phyloP scores from a whole-genome alignment of 345 rosid genomes.

The Heritiera littoralis region DNA sequence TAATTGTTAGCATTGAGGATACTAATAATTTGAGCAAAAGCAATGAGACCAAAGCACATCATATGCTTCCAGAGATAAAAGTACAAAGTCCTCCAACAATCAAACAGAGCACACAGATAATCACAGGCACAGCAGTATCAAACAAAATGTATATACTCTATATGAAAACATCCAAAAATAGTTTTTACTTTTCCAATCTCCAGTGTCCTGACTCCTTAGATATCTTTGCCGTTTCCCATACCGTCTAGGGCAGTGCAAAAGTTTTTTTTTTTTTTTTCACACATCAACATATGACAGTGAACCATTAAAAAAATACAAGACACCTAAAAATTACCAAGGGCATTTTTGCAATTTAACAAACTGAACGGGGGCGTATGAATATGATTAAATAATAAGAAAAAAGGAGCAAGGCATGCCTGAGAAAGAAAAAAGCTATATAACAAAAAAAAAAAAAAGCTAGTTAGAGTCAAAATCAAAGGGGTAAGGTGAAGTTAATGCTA shows the following conservation, averaged over 20 bases:
- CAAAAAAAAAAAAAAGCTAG: too few species aligned
- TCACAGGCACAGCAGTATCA: background rate
- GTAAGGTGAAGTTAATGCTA: background rate
- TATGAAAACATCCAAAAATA: slow-evolving; percentile 5
- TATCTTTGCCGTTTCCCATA: background rate
- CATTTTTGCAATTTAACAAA: too few species aligned
- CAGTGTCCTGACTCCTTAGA: background rate
- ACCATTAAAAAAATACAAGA: background rate
- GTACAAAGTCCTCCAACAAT: background rate
- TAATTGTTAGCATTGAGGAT: background rate
- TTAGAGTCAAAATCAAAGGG: background rate
- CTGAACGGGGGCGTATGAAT: background rate
- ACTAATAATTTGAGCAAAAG: background rate
- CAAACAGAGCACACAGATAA: background rate
- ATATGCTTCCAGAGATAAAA: background rate
- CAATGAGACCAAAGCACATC: background rate
- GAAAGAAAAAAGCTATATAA: background rate
- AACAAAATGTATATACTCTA: slow-evolving; percentile 1
- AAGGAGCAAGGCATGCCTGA: background rate
- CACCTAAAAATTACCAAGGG: background rate
- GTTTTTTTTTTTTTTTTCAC: slow-evolving; percentile 9
- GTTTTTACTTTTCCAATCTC: slow-evolving; percentile 19
- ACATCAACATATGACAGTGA: background rate
- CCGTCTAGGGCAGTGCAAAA: slow-evolving; percentile 35
- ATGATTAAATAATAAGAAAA: background rate